Evolutionary conservation across 176 grass and related monocot genomes (phyloP).

Genomic region (Oryza brachyantha): DNA sequence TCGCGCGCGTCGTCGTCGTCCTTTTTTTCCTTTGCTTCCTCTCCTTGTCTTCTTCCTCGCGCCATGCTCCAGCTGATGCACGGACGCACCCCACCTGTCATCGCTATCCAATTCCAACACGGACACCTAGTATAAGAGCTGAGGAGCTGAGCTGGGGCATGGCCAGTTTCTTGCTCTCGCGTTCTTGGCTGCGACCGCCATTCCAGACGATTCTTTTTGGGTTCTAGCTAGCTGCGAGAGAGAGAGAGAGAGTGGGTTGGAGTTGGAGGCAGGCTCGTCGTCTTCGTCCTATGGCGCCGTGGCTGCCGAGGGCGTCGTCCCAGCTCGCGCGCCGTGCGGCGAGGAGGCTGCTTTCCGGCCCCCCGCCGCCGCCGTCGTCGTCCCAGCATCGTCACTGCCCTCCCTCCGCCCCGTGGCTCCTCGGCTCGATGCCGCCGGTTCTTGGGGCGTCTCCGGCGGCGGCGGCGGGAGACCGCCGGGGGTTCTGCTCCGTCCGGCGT

Average conservation of each 20-base stretch:
- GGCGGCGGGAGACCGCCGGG: background rate
- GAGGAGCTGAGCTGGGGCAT: no score
- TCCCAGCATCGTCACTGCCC: background rate
- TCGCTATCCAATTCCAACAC: background rate
- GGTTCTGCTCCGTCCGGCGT: slow-evolving; percentile 40
- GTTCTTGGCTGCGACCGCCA: no score
- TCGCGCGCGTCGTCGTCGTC: no score
- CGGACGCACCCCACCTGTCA: background rate
- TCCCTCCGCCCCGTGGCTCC: background rate
- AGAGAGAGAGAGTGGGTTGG: no score
- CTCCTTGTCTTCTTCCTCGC: slow-evolving; percentile 2
- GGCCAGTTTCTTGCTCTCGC: no score
- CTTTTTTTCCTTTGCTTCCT: background rate
- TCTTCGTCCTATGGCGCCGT: background rate
- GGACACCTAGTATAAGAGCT: background rate
- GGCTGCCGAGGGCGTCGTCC: slow-evolving; percentile 24
- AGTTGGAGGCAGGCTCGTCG: background rate
- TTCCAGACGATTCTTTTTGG: no score
- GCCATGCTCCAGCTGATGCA: background rate
- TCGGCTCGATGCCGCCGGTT: background rate
- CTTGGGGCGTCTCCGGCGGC: background rate
- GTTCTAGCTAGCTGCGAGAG: background rate
- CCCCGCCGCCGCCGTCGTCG: background rate
- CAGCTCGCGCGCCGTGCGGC: slow-evolving; percentile 20
- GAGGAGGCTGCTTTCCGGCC: background rate